Conservation (phyloP, 148 eudicot species). For the Nyssa sinensis region DNA sequence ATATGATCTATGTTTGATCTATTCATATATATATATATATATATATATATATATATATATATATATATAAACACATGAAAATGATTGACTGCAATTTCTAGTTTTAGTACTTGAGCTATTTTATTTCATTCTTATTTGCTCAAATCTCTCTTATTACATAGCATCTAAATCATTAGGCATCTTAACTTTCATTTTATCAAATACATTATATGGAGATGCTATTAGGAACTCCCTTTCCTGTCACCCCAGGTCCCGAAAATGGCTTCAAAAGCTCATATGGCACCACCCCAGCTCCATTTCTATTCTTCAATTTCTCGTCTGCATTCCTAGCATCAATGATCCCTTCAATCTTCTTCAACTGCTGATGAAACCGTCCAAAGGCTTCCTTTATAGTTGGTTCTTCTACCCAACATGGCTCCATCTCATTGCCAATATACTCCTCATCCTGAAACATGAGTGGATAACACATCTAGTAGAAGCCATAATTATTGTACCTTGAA, state of each 20-base stretch:
- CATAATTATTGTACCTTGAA: constrained; percentile 56
- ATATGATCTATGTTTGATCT: too few relatives aligned
- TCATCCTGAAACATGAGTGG: constrained; percentile 67
- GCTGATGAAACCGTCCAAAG: constrained; percentile 40
- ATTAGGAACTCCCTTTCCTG: constrained; percentile 64
- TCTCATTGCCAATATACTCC: constrained; percentile 57
- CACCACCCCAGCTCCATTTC: constrained; percentile 56
- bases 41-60: too few relatives aligned
- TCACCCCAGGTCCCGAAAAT: constrained; percentile 54
- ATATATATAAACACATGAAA: too few relatives aligned
- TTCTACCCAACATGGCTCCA: constrained; percentile 48
- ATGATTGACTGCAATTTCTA: too few relatives aligned
- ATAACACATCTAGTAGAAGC: constrained; percentile 47
- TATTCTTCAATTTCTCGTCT: constrained; percentile 34
- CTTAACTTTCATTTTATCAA: neutral
- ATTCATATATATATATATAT: too few relatives aligned
- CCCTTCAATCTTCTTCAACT: constrained; percentile 45
- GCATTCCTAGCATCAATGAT: constrained; percentile 50
- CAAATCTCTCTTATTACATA: too few relatives aligned
- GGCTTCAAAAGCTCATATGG: constrained; percentile 66
- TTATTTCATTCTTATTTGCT: too few relatives aligned
- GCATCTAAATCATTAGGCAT: too few relatives aligned
- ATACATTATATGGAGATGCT: constrained; percentile 53
- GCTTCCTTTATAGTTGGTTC: constrained; percentile 33
- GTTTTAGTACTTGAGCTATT: too few relatives aligned